Percentiles rank a stretch among this genome's conserved stretches.
Conservation (phyloP, 176 grass and related monocot genomes). For the Lolium multiflorum region DNA sequence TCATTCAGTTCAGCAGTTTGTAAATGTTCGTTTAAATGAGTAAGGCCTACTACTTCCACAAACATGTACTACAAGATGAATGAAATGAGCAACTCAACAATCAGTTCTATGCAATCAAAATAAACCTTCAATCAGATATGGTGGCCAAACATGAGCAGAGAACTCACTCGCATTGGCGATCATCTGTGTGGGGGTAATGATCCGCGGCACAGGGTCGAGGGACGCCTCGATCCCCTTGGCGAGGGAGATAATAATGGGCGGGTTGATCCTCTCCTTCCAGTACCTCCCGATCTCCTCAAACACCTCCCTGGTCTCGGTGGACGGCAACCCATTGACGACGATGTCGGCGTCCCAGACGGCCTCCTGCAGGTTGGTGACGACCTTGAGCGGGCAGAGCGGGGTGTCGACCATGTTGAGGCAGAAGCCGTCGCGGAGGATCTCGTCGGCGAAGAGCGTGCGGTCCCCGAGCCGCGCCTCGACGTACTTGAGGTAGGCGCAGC, state of each 20-base stretch:
- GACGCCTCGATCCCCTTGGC: slow-evolving; percentile 97
- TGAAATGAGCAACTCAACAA: neutral
- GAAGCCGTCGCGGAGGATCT: slow-evolving; percentile 87
- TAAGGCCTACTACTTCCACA: slow-evolving; percentile 21
- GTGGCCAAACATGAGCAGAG: neutral
- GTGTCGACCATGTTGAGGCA: slow-evolving; percentile 99
- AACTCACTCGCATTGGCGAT: slow-evolving; percentile 84
- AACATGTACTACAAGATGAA: slow-evolving; percentile 23
- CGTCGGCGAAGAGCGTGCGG: slow-evolving; percentile 83
- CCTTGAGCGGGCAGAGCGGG: slow-evolving; percentile 92
- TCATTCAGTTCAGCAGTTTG: slow-evolving; percentile 18
- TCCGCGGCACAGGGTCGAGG: slow-evolving; percentile 77
- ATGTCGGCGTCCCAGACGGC: slow-evolving; percentile 96
- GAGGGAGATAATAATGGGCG: slow-evolving; percentile 77
- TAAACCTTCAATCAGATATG: neutral
- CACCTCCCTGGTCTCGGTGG: slow-evolving; percentile 91
- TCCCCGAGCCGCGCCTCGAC: slow-evolving; percentile 90
- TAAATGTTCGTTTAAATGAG: neutral
- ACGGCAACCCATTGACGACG: slow-evolving; percentile 85
- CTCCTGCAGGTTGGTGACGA: slow-evolving; percentile 97
- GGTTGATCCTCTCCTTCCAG: slow-evolving; percentile 81
- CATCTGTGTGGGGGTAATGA: slow-evolving; percentile 96
- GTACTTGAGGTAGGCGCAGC: slow-evolving; percentile 92
- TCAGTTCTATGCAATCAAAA: neutral
- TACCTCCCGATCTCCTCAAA: slow-evolving; percentile 80